Evolutionary conservation across 2,329 filamentous ascomycete species (phyloP).

Genomic region (Aspergillus ochraceoroseus): DNA sequence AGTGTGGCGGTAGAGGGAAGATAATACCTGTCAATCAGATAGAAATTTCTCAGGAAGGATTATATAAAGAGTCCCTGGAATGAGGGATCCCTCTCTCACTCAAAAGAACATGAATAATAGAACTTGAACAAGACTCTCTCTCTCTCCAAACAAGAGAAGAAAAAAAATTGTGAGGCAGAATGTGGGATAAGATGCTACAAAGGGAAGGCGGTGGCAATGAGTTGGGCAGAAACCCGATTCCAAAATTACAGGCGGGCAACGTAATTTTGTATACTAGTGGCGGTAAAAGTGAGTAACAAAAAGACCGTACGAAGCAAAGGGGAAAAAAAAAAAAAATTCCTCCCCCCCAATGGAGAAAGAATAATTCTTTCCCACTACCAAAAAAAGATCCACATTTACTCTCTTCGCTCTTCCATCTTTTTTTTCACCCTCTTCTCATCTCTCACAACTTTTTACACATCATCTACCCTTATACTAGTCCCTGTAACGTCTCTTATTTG

Average conservation of each 20-base stretch:
- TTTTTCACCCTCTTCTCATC: constrained; percentile 16
- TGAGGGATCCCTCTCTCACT: no score
- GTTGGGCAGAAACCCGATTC: constrained; percentile 22
- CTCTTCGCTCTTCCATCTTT: constrained; percentile 15
- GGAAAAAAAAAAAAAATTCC: constrained; percentile 17
- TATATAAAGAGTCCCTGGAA: no score
- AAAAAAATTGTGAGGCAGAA: constrained; percentile 12
- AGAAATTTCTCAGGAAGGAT: no score
- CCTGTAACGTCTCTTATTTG: constrained; percentile 28
- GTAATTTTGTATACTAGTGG: constrained; percentile 25
- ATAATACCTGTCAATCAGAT: no score
- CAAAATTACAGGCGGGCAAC: constrained; percentile 16
- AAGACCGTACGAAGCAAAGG: no score
- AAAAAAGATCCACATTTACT: constrained; percentile 14
- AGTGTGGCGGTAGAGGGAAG: no score
- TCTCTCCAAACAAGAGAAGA: no score
- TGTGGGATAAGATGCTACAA: constrained; percentile 9
- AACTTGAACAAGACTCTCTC: no score
- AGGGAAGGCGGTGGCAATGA: constrained; percentile 21
- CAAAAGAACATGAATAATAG: no score
- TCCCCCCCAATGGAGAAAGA: constrained; percentile 20
- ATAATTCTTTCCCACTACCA: constrained; percentile 20
- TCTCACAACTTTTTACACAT: constrained; percentile 26
- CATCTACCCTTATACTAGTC: constrained; percentile 26
- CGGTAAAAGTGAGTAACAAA: constrained; percentile 16